Conservation (phyloP, 495 filamentous ascomycete genomes). For the Annulohypoxylon maeteangense region DNA sequence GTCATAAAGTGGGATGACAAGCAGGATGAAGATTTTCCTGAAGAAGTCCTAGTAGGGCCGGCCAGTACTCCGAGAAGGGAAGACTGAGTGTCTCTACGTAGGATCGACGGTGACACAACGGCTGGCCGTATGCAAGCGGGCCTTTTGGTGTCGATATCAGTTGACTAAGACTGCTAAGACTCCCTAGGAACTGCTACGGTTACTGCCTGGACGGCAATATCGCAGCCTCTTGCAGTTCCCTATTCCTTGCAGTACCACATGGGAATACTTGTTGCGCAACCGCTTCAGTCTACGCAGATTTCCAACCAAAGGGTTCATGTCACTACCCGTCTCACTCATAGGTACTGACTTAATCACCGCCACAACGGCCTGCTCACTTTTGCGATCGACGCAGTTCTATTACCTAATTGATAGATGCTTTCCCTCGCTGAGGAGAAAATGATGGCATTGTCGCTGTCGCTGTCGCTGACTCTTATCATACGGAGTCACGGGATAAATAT, state of each 20-base stretch:
- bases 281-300: constrained; percentile 12
- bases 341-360: constrained; percentile 3
- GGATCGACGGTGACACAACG: constrained; percentile 36
- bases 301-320: constrained; percentile 32
- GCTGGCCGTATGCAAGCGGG: constrained; percentile 24
- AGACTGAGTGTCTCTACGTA: constrained; percentile 15
- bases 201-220: constrained; percentile 17
- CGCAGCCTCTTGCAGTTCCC: not conserved
- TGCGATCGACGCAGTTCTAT: constrained; percentile 5
- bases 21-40: constrained; percentile 15
- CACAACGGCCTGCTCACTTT: constrained; percentile 9
- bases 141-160: constrained; percentile 15
- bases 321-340: constrained; percentile 28
- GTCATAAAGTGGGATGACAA: constrained; percentile 26
- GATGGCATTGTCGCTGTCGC: no score
- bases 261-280: not conserved
- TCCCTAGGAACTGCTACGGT: not conserved
- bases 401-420: not conserved
- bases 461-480: not conserved
- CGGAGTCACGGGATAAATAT: constrained; percentile 35
- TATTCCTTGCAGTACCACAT: constrained; percentile 25
- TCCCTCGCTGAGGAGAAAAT: constrained; percentile 1
- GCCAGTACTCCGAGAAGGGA: constrained; percentile 29
- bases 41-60: constrained; percentile 25
- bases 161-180: not conserved